Percentiles rank a stretch among this genome's conserved stretches.
These are phyloP conservation scores for Cryptosporidium parvum DNA, from an alignment of 169 alveolate genomes.

Conservation along the genomic window DNA sequence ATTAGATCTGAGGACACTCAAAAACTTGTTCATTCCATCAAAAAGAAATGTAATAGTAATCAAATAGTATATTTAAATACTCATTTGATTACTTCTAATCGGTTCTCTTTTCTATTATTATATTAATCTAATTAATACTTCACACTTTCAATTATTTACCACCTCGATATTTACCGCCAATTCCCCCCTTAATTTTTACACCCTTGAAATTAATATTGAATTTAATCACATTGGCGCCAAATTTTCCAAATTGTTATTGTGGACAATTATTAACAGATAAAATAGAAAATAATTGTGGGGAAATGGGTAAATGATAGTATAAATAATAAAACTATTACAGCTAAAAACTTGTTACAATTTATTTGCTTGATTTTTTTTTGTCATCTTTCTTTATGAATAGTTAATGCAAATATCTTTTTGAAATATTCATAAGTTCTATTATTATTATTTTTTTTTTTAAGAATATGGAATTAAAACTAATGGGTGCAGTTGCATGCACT, in stretches of 20 bases:
- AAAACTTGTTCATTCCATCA: not conserved
- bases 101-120: not conserved
- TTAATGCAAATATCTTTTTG: no score
- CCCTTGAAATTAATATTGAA: not conserved
- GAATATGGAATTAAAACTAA: no score
- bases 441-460: no score
- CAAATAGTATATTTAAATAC: not conserved
- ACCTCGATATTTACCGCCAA: not conserved
- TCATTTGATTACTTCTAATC: not conserved
- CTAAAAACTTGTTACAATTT: not conserved
- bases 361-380: not conserved
- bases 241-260: not conserved
- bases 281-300: not conserved
- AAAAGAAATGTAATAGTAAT: not conserved
- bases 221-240: not conserved
- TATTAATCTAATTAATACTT: not conserved
- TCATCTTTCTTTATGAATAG: no score
- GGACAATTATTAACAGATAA: not conserved
- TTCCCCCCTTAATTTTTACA: not conserved
- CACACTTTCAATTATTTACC: conserved; percentile 1
- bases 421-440: no score
- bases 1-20: not conserved
- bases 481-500: not conserved
- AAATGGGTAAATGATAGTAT: not conserved
- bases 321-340: not conserved